Base-by-base conservation (phyloP, 2,329 filamentous ascomycete species). In the Dactylonectria estremocensis region DNA sequence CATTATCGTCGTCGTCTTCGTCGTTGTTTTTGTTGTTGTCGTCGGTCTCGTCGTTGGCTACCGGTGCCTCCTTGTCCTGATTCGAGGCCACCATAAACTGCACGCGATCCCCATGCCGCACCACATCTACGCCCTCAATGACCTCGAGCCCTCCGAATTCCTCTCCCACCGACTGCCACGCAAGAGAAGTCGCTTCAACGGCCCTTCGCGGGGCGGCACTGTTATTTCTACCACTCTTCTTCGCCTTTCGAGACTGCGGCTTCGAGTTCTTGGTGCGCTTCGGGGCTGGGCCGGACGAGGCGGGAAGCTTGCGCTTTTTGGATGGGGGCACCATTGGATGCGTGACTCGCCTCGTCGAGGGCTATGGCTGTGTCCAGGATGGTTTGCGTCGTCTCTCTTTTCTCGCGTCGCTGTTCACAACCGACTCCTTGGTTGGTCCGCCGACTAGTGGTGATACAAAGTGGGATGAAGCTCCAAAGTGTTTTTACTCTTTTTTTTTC, bases 61-160 rank as follows among this genome's bases (percentile, higher is more conserved):
- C 58, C 22, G 58, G 9, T 63, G 24, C 7, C 24, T 71, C 66
- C 58, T 65, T 65, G 35, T 69, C 35, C 55, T 66, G 59, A 24
- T 76, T 55, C 49, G 75, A 72, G 24, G 71, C 72, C 43, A 83
- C 78, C 73, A 91, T 82, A 80, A 92, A 91, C 75, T 87, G 84
- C 31, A 91, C 80, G 6, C 83, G 86, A 59, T 86, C 82, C 8
- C 90, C 90, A 33, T 91, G 86, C 69, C 87, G 89, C 48, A 97
- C 84, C n/a, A 99, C 87, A 33, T 97, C 93, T 1, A 99, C 93
- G 58, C 93, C 94, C 16, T 97, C 93, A 53, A 98, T 92, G 76
- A 98, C 95, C 76, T 99, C 95, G 2, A 99, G 83, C 0, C 93
- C 95, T 75, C 92, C 97, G 80, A 99, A 98, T 0, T 96, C 96